Conservation (phyloP, 441 rosid genomes). For the Populus trichocarpa region DNA sequence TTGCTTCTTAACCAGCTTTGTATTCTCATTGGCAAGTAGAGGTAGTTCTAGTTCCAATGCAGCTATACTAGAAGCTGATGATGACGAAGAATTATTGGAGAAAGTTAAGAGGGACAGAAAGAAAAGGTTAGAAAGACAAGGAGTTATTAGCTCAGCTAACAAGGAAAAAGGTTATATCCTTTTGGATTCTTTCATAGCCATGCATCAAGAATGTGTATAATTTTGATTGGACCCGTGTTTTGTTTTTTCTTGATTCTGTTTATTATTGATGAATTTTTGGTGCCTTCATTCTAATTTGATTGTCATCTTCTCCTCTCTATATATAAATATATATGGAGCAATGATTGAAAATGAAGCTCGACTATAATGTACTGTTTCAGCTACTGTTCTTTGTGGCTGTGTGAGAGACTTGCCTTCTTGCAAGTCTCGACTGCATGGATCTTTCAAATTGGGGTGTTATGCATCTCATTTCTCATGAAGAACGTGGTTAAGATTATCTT, state of each 20-base stretch:
- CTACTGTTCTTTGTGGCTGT: not conserved
- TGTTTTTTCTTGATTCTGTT: not conserved
- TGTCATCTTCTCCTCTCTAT: not conserved
- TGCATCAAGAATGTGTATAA: not conserved
- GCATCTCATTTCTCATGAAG: not conserved
- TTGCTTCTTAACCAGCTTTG: constrained; percentile 45
- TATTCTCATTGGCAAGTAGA: constrained; percentile 35
- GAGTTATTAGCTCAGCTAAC: constrained; percentile 59
- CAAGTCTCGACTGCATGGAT: not conserved
- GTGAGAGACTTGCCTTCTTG: not conserved
- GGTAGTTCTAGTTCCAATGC: constrained; percentile 48
- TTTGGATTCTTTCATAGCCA: not conserved
- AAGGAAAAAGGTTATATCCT: constrained; percentile 60
- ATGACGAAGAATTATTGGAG: constrained; percentile 82
- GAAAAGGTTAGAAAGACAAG: constrained; percentile 88
- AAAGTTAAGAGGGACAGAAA: constrained; percentile 80
- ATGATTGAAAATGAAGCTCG: not conserved
- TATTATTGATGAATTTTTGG: not conserved
- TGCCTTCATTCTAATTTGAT: not conserved
- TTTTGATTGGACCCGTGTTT: not conserved
- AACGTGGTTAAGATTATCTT: not conserved
- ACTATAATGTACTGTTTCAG: not conserved
- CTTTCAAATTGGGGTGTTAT: not conserved
- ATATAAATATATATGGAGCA: not conserved
- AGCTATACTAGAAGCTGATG: constrained; percentile 25